A percentile compares a stretch with the other conserved stretches of the same genome.
Evolutionary conservation across 805 yeast species (phyloP).

Genomic region (Yarrowia yakushimensis): DNA sequence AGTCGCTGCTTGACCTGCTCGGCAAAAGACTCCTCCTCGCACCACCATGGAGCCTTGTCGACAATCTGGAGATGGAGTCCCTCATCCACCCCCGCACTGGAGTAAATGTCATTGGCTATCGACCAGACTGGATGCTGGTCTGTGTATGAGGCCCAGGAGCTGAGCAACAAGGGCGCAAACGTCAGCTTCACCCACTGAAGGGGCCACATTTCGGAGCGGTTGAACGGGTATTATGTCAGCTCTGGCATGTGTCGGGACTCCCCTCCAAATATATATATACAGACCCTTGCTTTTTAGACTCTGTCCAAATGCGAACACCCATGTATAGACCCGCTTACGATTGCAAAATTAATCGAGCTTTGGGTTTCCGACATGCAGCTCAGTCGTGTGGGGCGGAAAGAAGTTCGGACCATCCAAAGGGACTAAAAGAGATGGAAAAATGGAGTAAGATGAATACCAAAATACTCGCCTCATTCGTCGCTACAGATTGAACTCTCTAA

Average conservation of each 20-base stretch:
- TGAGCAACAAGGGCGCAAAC: not conserved
- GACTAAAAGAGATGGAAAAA: not conserved
- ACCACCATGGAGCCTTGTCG: constrained; percentile 6
- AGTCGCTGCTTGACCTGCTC: not conserved
- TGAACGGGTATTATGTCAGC: too few relatives aligned
- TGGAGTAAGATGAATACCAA: not conserved
- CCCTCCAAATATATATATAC: not conserved
- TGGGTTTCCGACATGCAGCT: not conserved
- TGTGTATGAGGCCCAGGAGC: not conserved
- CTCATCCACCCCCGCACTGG: not conserved
- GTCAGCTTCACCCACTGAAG: not conserved
- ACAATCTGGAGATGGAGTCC: not conserved
- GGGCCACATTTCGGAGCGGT: not conserved
- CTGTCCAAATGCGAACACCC: constrained; percentile 3
- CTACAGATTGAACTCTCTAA: too few relatives aligned
- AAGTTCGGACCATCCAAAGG: not conserved
- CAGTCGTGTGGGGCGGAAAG: not conserved
- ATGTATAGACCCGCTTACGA: not conserved
- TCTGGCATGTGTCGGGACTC: not conserved
- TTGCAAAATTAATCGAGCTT: not conserved
- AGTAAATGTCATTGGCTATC: not conserved
- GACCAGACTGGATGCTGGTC: not conserved
- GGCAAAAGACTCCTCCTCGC: not conserved
- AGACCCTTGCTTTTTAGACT: not conserved
- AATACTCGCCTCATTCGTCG: not conserved